These are phyloP conservation scores for Solanum pimpinellifolium DNA, from an alignment of 257 asterid species.

Conservation along the genomic window DNA sequence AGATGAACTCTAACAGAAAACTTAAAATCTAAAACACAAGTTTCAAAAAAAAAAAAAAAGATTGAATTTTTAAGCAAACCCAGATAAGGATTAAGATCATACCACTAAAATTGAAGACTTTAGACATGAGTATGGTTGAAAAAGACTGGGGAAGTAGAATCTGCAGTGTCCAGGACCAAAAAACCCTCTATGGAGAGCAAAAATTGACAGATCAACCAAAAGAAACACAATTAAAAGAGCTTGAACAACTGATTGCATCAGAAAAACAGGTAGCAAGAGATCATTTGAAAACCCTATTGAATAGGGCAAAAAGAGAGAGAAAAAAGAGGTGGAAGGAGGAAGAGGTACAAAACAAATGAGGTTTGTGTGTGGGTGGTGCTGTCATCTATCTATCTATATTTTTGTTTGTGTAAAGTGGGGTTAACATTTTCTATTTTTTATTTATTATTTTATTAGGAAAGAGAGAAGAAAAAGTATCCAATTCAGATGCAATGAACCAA, in stretches of 20 bases:
- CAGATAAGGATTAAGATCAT: constrained; percentile 15
- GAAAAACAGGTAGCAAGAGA: constrained; percentile 18
- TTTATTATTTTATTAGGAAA: background rate
- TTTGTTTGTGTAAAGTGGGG: constrained; percentile 34
- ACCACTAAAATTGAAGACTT: constrained; percentile 75
- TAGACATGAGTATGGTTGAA: constrained; percentile 45
- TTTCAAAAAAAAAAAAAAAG: background rate
- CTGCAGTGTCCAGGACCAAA: constrained; percentile 23
- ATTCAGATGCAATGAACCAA: constrained; percentile 49
- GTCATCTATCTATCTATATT: constrained; percentile 26
- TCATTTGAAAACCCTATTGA: constrained; percentile 44
- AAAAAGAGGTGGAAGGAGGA: background rate
- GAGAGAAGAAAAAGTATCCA: background rate
- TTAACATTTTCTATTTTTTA: constrained; percentile 1
- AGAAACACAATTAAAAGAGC: constrained; percentile 22
- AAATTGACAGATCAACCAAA: constrained; percentile 24
- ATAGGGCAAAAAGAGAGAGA: constrained; percentile 61
- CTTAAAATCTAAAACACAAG: background rate
- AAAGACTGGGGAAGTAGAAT: constrained; percentile 19
- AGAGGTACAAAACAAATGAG: constrained; percentile 1
- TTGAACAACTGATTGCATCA: constrained; percentile 44
- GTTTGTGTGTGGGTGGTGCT: constrained; percentile 14
- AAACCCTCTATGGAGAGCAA: constrained; percentile 59
- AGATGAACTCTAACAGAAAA: constrained; percentile 1
- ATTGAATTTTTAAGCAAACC: background rate